Evolutionary conservation across 2,329 filamentous ascomycete genomes (phyloP).

Genomic region (Talaromyces sp.): DNA sequence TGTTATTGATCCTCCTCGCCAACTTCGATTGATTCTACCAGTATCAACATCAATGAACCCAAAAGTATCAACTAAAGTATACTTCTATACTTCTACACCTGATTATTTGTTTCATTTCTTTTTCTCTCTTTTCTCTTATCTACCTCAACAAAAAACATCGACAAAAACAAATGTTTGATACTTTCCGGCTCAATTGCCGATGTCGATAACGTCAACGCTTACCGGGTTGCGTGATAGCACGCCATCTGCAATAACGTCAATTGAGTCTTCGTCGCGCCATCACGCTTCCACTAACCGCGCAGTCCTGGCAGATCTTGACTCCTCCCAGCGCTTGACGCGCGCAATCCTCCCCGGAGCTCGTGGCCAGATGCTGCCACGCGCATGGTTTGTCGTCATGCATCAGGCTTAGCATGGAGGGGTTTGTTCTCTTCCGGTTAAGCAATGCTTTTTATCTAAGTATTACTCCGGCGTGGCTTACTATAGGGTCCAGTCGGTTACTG

Average conservation of each 20-base stretch:
- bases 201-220: conserved; percentile 18
- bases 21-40: neutral
- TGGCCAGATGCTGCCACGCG: neutral
- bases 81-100: neutral
- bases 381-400: neutral
- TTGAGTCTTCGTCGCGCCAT: conserved; percentile 11
- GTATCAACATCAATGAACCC: too few species aligned
- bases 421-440: neutral
- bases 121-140: neutral
- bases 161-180: neutral
- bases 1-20: neutral
- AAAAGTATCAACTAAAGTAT: neutral
- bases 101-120: neutral
- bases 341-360: neutral
- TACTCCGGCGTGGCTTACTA: too few species aligned
- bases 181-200: neutral
- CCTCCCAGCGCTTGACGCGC: neutral
- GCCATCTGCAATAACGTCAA: conserved; percentile 16
- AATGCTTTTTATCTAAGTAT: neutral
- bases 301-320: neutral
- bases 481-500: neutral
- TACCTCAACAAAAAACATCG: neutral
- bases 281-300: neutral
- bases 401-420: neutral
- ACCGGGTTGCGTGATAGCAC: conserved; percentile 21